Percentiles rank a stretch among this genome's conserved stretches.
Conservation (phyloP, 768 basidiomycete genomes). For the Phaffia tasmanica region DNA sequence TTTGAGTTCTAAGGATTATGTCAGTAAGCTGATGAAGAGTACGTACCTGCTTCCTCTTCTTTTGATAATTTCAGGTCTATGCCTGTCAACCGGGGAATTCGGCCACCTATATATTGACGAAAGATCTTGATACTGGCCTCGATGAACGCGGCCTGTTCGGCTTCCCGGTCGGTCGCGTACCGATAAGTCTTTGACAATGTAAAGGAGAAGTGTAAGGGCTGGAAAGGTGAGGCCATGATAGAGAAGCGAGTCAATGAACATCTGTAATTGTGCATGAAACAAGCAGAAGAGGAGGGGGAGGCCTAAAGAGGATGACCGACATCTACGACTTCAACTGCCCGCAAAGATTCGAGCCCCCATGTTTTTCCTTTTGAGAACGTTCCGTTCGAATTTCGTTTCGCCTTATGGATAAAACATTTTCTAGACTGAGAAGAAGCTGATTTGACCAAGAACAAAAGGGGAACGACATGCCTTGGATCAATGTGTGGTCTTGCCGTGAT, state of each 20-base stretch:
- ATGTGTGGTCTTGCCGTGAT: constrained; percentile 24
- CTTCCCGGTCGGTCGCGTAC: constrained; percentile 70
- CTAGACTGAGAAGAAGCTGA: constrained; percentile 51
- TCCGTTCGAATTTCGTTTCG: constrained; percentile 87
- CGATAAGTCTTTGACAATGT: constrained; percentile 79
- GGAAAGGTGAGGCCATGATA: not conserved
- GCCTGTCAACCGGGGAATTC: constrained; percentile 33
- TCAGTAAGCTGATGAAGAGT: too few species aligned
- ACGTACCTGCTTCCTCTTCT: not conserved
- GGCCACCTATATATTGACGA: constrained; percentile 34
- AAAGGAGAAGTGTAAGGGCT: constrained; percentile 51
- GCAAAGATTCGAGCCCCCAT: constrained; percentile 75
- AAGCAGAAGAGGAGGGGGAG: not conserved
- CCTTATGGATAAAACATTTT: constrained; percentile 77
- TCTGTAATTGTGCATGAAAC: not conserved
- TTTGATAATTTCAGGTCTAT: not conserved
- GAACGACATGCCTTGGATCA: not conserved
- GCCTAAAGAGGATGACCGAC: constrained; percentile 41
- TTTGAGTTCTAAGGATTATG: too few species aligned
- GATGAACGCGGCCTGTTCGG: constrained; percentile 65
- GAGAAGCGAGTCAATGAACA: too few species aligned
- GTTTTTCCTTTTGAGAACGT: constrained; percentile 96
- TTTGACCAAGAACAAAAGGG: not conserved
- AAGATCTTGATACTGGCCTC: constrained; percentile 49
- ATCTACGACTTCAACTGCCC: constrained; percentile 60